These are phyloP conservation scores for Pezicula rhizophila DNA, from an alignment of 2,329 filamentous ascomycete genomes.

Conservation along the genomic window DNA sequence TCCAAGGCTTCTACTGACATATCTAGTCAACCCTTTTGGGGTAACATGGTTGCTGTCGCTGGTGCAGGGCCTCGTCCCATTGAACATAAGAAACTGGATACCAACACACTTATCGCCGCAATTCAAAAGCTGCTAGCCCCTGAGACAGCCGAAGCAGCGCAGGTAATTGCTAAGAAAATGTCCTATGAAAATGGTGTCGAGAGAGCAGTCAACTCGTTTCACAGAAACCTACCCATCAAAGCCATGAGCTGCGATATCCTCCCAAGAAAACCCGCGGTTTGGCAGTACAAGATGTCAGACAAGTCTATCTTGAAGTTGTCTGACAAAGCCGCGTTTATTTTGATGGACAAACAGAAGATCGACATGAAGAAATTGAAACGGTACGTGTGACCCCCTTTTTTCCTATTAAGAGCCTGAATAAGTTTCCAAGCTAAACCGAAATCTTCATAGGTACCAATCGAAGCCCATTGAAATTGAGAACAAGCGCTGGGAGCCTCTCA, in stretches of 20 bases:
- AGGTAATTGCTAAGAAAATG: constrained; percentile 29
- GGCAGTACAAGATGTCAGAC: constrained; percentile 33
- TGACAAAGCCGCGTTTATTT: constrained; percentile 45
- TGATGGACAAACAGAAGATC: constrained; percentile 45
- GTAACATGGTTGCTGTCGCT: constrained; percentile 31
- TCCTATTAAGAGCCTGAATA: neutral
- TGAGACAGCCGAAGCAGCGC: constrained; percentile 24
- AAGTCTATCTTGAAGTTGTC: constrained; percentile 36
- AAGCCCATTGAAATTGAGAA: constrained; percentile 21
- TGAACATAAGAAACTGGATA: constrained; percentile 28
- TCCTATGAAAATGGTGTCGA: constrained; percentile 30
- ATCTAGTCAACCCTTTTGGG: constrained; percentile 36
- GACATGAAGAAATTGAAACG: constrained; percentile 43
- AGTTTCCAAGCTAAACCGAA: too few species aligned
- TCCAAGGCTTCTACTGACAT: neutral
- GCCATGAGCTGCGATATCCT: constrained; percentile 29
- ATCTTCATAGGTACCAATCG: neutral
- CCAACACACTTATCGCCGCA: constrained; percentile 29
- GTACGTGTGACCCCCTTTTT: constrained; percentile 10
- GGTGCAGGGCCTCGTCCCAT: constrained; percentile 33
- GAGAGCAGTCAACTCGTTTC: constrained; percentile 34
- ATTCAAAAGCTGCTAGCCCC: constrained; percentile 29
- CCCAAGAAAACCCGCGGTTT: constrained; percentile 40
- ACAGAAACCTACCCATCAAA: constrained; percentile 27
- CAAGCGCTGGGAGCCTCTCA: constrained; percentile 27